Evolutionary conservation across 768 basidiomycete genomes (phyloP).

Genomic region (Multifurca ochricompacta): DNA sequence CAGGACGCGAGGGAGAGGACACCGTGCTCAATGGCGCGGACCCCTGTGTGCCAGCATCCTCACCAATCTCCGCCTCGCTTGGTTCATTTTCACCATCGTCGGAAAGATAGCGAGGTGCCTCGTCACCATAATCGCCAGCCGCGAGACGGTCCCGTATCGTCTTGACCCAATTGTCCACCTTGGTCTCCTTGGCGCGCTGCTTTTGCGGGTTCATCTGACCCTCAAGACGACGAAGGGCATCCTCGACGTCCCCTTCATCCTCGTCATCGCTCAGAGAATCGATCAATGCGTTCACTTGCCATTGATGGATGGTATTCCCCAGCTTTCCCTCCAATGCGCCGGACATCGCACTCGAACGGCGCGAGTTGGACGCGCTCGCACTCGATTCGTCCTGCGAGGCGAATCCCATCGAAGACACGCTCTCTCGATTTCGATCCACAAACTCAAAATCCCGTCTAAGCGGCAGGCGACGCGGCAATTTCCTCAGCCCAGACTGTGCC

Average conservation of each 20-base stretch:
- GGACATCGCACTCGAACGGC: slow-evolving; percentile 34
- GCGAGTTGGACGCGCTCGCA: slow-evolving; percentile 46
- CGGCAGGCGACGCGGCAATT: slow-evolving; percentile 52
- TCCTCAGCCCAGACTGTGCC: slow-evolving; percentile 40
- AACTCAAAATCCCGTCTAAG: slow-evolving; percentile 77
- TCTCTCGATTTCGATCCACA: slow-evolving; percentile 56
- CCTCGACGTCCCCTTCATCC: slow-evolving; percentile 74
- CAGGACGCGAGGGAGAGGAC: slow-evolving; percentile 15
- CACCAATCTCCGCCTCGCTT: not conserved
- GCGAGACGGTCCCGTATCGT: slow-evolving; percentile 60
- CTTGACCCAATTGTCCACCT: slow-evolving; percentile 79
- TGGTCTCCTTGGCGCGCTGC: slow-evolving; percentile 61
- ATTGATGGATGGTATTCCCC: slow-evolving; percentile 54
- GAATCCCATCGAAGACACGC: slow-evolving; percentile 75
- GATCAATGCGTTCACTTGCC: slow-evolving; percentile 76
- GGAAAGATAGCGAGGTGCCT: slow-evolving; percentile 48
- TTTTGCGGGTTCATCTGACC: slow-evolving; percentile 74
- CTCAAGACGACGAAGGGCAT: slow-evolving; percentile 71
- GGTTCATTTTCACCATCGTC: slow-evolving; percentile 36
- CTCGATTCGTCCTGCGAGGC: slow-evolving; percentile 46
- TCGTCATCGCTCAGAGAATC: slow-evolving; percentile 66
- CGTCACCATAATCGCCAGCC: slow-evolving; percentile 55
- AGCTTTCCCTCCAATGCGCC: slow-evolving; percentile 30
- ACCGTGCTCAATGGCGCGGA: slow-evolving; percentile 1
- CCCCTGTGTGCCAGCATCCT: not conserved